Conservation (phyloP, 345 rosid species). For the Camelina laxa region DNA sequence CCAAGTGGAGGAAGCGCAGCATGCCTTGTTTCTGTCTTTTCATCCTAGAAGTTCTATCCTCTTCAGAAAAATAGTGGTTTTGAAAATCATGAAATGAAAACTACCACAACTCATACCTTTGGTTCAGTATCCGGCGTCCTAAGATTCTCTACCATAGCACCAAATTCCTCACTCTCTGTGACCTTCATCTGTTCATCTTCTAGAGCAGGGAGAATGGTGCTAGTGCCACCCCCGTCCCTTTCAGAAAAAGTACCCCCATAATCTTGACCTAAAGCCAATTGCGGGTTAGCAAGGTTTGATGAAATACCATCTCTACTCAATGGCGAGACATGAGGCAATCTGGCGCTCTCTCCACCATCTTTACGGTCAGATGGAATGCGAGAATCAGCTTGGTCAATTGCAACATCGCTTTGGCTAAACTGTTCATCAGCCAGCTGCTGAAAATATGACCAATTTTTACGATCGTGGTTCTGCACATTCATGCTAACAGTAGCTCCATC, state of each 20-base stretch:
- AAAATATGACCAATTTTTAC: conserved; percentile 85
- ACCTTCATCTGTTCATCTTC: conserved; percentile 49
- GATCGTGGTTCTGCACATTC: conserved; percentile 75
- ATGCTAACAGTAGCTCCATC: conserved; percentile 74
- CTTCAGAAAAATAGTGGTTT: conserved; percentile 21
- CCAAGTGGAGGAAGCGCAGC: conserved; percentile 58
- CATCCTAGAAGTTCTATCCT: conserved; percentile 57
- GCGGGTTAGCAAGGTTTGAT: conserved; percentile 47
- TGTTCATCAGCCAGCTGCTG: conserved; percentile 81
- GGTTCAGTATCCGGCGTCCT: conserved; percentile 55
- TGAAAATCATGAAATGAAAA: conserved; percentile 33
- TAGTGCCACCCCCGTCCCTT: conserved; percentile 42
- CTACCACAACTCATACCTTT: conserved; percentile 56
- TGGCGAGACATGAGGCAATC: conserved; percentile 49
- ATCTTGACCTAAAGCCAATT: conserved; percentile 53
- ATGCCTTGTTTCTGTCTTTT: conserved; percentile 55
- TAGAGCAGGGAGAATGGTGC: conserved; percentile 35
- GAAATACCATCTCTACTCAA: conserved; percentile 49
- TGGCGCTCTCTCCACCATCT: conserved; percentile 46
- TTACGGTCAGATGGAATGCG: conserved; percentile 45
- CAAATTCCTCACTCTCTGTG: conserved; percentile 68
- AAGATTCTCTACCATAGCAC: conserved; percentile 66
- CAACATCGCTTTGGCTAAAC: conserved; percentile 56
- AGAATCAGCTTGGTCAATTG: conserved; percentile 64
- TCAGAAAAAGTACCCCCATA: conserved; percentile 45